Evolutionary conservation across 2,329 filamentous ascomycete species (phyloP).

Genomic region (Botrytis byssoidea): DNA sequence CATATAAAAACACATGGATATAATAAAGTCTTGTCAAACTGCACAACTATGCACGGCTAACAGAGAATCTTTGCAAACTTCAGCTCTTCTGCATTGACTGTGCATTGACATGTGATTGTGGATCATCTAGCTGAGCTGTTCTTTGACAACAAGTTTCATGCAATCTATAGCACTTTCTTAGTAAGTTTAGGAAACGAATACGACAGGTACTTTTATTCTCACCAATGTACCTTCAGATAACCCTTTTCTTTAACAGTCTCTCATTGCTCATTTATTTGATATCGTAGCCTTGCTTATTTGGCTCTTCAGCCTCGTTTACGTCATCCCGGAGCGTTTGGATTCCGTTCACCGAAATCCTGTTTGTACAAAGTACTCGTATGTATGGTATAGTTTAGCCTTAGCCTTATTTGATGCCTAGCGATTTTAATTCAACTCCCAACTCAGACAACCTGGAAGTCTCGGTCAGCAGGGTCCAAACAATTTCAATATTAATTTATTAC

Average conservation of each 20-base stretch:
- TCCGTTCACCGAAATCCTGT: constrained; percentile 2
- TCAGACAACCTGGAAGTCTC: not conserved
- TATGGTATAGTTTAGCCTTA: not conserved
- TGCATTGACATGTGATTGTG: constrained; percentile 19
- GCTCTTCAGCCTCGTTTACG: constrained; percentile 9
- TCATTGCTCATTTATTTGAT: not conserved
- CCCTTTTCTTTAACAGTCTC: not conserved
- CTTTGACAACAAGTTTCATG: constrained; percentile 12
- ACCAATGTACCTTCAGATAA: not conserved
- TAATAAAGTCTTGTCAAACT: not conserved
- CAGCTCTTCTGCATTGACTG: not conserved
- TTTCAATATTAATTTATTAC: not conserved
- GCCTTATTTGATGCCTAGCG: constrained; percentile 14
- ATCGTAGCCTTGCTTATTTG: not conserved
- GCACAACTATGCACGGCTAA: not conserved
- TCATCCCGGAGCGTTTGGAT: not conserved
- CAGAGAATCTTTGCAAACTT: not conserved
- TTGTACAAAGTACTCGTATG: not conserved
- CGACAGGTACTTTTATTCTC: not conserved
- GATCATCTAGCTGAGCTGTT: constrained; percentile 15
- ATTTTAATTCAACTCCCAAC: not conserved
- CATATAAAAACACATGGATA: not conserved
- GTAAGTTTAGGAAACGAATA: not conserved
- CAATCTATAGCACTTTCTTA: not conserved
- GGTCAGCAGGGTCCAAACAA: constrained; percentile 14